Base-by-base conservation (phyloP, 805 yeast genomes). In the Saccharomycopsis sp. region DNA sequence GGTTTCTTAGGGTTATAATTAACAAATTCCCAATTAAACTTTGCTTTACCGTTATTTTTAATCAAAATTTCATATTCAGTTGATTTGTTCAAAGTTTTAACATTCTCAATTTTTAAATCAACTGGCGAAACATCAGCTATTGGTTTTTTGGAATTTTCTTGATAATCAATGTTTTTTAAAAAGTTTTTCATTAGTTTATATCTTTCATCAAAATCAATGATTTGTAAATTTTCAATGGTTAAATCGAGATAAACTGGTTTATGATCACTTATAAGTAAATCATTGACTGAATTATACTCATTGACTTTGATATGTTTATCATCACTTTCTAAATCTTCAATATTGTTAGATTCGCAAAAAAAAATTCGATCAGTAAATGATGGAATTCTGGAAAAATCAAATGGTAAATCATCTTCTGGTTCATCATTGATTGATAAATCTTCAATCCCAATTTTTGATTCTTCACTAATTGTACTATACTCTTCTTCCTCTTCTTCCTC, bases 341-440 rank as follows among this genome's bases (percentile, higher is more conserved):
- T 37, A 13, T 31, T 36, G 19, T 28, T 34, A 50, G 56, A 43
- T 3, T 57, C 56, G 1, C 66, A 55, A 51, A 58, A 66, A 17
- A 75, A 51, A 2, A 76, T 64, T 25, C 83, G 61, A 46, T 76
- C 83, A 0, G 81, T 74, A 51, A 75, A 76, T 1, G 79, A 70
- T 0, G 83, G 81, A 5, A 59, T 54, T 36, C 81, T 58, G 15
- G 51, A 55, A 3, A 49, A 33, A 37, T 63, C 63, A 32, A 54
- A 55, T 31, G 56, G 52, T 20, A 49, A 49, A 31, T 51, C 45
- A 26, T 39, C 34, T 25, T 49, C 39, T 2, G 54, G 48, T 8
- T 58, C 61, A 18, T 51, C 36, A 34, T 26, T 41, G 10, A 40
- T 33, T 2, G 44, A 40, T 4, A 40, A 19, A 12, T 35, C 44